Conservation (phyloP, 768 basidiomycete genomes). For the Boletus sp. region DNA sequence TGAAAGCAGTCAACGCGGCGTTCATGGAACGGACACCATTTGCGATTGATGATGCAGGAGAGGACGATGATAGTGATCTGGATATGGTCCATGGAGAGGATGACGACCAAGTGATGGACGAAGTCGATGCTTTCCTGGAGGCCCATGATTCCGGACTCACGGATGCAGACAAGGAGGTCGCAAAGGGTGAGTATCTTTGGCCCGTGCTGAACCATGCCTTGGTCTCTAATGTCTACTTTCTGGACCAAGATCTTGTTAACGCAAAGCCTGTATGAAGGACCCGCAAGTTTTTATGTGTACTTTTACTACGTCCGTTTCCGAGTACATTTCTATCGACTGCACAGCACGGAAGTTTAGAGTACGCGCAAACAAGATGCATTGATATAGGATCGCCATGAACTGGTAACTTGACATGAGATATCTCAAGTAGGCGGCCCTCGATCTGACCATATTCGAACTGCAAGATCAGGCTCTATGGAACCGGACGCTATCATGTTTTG, state of each 20-base stretch:
- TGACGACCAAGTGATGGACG: slow-evolving; percentile 84
- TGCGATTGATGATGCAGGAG: slow-evolving; percentile 90
- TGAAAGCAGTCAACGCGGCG: slow-evolving; percentile 75
- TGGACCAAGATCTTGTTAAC: slow-evolving; percentile 48
- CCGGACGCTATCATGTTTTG: slow-evolving; percentile 88
- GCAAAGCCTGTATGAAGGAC: slow-evolving; percentile 48
- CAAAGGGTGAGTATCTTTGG: slow-evolving; percentile 52
- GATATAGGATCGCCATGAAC: slow-evolving; percentile 3
- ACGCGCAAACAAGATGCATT: slow-evolving; percentile 4
- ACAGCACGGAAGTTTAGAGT: slow-evolving; percentile 2
- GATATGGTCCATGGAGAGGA: slow-evolving; percentile 52
- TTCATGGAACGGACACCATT: slow-evolving; percentile 92
- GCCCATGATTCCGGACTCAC: slow-evolving; percentile 86
- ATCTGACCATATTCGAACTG: slow-evolving; percentile 83
- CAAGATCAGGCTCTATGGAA: slow-evolving; percentile 78
- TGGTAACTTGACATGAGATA: not conserved
- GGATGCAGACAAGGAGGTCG: slow-evolving; percentile 73
- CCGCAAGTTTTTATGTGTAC: slow-evolving; percentile 8
- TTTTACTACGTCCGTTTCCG: slow-evolving; percentile 8
- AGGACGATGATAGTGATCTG: slow-evolving; percentile 59
- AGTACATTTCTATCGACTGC: slow-evolving; percentile 7
- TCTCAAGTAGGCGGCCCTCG: slow-evolving; percentile 19
- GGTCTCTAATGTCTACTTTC: not conserved
- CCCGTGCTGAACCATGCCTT: not conserved
- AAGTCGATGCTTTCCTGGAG: slow-evolving; percentile 93